phyloP scores from a whole-genome alignment of 1,284 basidiomycete genomes.

The Ustilago esculenta region DNA sequence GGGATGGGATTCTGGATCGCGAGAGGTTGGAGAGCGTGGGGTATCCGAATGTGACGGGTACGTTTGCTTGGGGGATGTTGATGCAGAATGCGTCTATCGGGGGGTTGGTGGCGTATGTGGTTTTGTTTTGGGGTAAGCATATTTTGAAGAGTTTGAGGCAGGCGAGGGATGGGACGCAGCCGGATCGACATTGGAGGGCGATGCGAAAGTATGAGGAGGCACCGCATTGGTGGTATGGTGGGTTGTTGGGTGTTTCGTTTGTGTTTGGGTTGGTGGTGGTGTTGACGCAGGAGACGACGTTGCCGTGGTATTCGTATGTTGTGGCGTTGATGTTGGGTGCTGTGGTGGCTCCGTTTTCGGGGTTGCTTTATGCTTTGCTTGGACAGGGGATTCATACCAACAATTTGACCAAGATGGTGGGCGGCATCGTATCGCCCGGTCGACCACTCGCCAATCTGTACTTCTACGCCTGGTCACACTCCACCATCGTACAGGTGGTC shows the following conservation, averaged over 20 bases:
- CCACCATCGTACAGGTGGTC: constrained; percentile 40
- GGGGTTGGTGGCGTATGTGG: constrained; percentile 73
- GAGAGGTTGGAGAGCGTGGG: constrained; percentile 55
- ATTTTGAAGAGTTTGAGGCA: constrained; percentile 70
- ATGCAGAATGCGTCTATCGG: constrained; percentile 68
- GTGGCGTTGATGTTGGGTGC: constrained; percentile 36
- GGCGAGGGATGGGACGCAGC: constrained; percentile 69
- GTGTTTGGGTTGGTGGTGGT: constrained; percentile 34
- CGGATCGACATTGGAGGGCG: constrained; percentile 72
- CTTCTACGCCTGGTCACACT: constrained; percentile 47
- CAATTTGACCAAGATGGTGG: constrained; percentile 50
- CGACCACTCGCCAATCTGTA: constrained; percentile 52
- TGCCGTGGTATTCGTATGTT: constrained; percentile 50
- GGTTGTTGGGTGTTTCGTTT: constrained; percentile 45
- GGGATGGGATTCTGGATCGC: constrained; percentile 31
- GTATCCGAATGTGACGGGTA: constrained; percentile 63
- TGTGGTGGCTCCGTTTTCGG: constrained; percentile 40
- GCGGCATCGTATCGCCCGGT: constrained; percentile 33
- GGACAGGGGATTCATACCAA: constrained; percentile 44
- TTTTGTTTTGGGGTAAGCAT: constrained; percentile 69
- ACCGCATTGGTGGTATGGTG: constrained; percentile 62
- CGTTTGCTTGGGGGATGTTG: constrained; percentile 73
- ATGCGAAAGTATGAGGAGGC: constrained; percentile 65
- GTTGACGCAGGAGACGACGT: constrained; percentile 45
- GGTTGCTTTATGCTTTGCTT: constrained; percentile 34